Evolutionary conservation across 2,329 filamentous ascomycete species (phyloP).

Genomic region (Akanthomyces lecanii): DNA sequence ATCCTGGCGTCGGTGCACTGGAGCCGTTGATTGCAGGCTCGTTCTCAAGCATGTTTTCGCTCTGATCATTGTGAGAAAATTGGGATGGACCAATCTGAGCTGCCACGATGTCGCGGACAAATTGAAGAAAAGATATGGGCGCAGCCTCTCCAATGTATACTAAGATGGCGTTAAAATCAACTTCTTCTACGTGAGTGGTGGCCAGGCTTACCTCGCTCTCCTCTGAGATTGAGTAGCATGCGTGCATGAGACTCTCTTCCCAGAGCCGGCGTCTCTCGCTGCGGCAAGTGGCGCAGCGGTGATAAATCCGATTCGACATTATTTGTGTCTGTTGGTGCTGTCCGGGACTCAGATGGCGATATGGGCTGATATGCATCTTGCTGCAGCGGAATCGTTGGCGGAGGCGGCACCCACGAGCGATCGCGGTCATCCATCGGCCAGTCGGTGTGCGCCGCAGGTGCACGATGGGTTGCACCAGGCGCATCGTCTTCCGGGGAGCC

Average conservation of each 20-base stretch:
- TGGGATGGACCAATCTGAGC: constrained; percentile 50
- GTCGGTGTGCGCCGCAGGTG: background rate
- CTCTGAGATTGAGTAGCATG: constrained; percentile 43
- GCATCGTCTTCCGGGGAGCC: background rate
- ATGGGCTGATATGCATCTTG: constrained; percentile 15
- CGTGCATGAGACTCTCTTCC: constrained; percentile 21
- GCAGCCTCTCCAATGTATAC: constrained; percentile 49
- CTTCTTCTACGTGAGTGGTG: background rate
- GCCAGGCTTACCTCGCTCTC: constrained; percentile 37
- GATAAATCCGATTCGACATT: background rate
- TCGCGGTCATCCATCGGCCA: background rate
- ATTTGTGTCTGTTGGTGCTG: constrained; percentile 3
- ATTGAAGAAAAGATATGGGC: constrained; percentile 52
- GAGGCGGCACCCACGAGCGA: constrained; percentile 1
- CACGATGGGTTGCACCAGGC: background rate
- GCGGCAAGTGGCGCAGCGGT: background rate
- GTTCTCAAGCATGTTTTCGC: constrained; percentile 51
- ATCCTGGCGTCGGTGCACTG: background rate
- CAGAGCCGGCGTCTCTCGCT: background rate
- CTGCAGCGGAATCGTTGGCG: background rate
- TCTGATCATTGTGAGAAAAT: constrained; percentile 48
- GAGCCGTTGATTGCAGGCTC: constrained; percentile 24
- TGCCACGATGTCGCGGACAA: constrained; percentile 43
- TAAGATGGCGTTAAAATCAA: constrained; percentile 20
- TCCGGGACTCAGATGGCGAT: constrained; percentile 18